A percentile compares a stretch with the other conserved stretches of the same genome.
These are phyloP conservation scores for Bruguiera hainesii DNA, from an alignment of 441 rosid species.

Conservation along the genomic window DNA sequence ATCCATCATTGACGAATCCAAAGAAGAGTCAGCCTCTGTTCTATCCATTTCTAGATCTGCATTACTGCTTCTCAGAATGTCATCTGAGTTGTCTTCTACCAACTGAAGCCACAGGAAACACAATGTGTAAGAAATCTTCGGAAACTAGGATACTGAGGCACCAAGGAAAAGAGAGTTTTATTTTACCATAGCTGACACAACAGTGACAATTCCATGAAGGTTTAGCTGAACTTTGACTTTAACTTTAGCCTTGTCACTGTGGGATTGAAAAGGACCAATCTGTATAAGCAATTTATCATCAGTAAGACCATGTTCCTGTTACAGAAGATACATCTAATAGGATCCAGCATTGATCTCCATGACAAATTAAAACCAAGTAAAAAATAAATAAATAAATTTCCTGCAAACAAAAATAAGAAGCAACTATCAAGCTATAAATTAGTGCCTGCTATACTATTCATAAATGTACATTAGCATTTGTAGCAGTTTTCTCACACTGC, in stretches of 20 bases:
- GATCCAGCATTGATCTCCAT: slow-evolving; percentile 1
- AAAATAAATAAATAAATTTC: neutral
- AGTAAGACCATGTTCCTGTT: slow-evolving; percentile 11
- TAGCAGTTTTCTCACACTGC: neutral
- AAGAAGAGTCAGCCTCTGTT: slow-evolving; percentile 24
- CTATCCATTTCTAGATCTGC: slow-evolving; percentile 16
- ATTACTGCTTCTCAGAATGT: slow-evolving; percentile 12
- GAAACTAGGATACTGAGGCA: neutral
- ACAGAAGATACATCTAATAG: neutral
- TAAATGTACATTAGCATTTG: no score
- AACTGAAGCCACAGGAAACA: slow-evolving; percentile 30
- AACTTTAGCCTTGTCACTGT: slow-evolving; percentile 35
- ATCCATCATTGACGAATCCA: slow-evolving; percentile 19
- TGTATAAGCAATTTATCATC: slow-evolving; percentile 27
- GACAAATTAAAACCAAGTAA: neutral
- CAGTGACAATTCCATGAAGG: slow-evolving; percentile 47
- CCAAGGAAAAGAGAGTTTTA: neutral
- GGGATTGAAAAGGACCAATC: slow-evolving; percentile 49
- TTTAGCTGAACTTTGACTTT: slow-evolving; percentile 48
- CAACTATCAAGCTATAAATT: neutral
- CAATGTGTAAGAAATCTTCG: slow-evolving; percentile 7
- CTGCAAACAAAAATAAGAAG: no score
- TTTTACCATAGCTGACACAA: slow-evolving; percentile 46
- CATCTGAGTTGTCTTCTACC: slow-evolving; percentile 34
- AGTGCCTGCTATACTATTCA: no score